Evolutionary conservation across 345 rosid genomes (phyloP).

Genomic region (Toxicodendron radicans): DNA sequence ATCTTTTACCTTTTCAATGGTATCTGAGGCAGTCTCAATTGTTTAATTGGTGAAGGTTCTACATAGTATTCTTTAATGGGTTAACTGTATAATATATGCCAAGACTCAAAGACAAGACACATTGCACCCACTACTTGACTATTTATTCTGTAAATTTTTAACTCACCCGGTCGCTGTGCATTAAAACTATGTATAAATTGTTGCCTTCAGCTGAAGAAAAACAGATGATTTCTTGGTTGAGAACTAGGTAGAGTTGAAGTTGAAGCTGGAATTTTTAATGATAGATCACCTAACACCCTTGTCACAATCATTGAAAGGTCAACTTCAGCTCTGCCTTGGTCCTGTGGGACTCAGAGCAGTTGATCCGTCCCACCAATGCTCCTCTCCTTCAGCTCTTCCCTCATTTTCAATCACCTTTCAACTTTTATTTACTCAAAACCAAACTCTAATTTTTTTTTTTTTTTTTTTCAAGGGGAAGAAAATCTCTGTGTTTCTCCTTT

Average conservation of each 20-base stretch:
- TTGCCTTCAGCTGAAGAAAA: background rate
- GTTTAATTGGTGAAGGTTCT: background rate
- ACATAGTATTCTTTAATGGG: background rate
- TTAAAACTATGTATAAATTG: background rate
- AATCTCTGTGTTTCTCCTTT: too few species aligned
- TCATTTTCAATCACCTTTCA: conserved; percentile 12
- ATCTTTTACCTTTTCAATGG: background rate
- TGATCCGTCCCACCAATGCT: conserved; percentile 20
- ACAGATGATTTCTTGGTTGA: background rate
- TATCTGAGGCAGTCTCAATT: background rate
- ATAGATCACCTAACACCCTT: background rate
- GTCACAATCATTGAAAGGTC: conserved; percentile 5
- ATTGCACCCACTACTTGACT: too few species aligned
- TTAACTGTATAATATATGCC: too few species aligned
- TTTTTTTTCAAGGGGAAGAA: too few species aligned
- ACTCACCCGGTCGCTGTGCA: background rate
- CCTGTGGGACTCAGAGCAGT: conserved; percentile 3
- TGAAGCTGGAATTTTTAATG: background rate
- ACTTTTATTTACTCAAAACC: background rate
- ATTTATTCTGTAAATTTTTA: background rate
- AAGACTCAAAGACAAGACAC: too few species aligned
- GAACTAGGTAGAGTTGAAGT: too few species aligned
- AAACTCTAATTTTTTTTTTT: too few species aligned
- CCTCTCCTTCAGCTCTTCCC: background rate
- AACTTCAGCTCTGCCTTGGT: conserved; percentile 5